Conservation (phyloP, 2,329 filamentous ascomycete genomes). For the Talaromyces sp. region DNA sequence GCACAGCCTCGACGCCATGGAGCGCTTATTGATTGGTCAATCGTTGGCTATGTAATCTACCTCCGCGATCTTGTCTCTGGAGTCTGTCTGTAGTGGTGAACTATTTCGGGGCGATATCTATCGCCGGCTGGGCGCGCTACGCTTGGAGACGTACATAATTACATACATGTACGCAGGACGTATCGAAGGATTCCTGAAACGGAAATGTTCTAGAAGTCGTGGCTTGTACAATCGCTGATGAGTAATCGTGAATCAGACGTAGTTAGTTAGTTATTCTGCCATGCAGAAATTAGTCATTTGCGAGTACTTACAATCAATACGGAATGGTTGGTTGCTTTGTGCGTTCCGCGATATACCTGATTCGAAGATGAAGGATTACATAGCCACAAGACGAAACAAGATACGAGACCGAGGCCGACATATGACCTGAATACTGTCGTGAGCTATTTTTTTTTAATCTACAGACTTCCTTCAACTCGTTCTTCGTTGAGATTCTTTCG, state of each 20-base stretch:
- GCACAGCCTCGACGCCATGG: not conserved
- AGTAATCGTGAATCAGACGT: not conserved
- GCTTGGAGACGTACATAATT: not conserved
- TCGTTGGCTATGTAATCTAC: not conserved
- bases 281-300: not conserved
- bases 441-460: not conserved
- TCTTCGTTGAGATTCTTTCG: not conserved
- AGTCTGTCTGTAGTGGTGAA: not conserved
- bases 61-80: not conserved
- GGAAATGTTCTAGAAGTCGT: constrained; percentile 12
- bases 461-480: not conserved
- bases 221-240: not conserved
- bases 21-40: not conserved
- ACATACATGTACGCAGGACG: not conserved
- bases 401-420: not conserved
- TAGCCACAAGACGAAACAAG: not conserved
- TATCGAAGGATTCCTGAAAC: not conserved
- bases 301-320: not conserved
- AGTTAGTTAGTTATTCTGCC: too few relatives aligned
- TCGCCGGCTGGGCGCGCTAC: not conserved
- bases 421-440: not conserved
- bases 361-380: not conserved
- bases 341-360: not conserved
- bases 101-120: constrained; percentile 7
- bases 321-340: not conserved